Conservation (phyloP, 345 rosid species). For the Citrus maxima region DNA sequence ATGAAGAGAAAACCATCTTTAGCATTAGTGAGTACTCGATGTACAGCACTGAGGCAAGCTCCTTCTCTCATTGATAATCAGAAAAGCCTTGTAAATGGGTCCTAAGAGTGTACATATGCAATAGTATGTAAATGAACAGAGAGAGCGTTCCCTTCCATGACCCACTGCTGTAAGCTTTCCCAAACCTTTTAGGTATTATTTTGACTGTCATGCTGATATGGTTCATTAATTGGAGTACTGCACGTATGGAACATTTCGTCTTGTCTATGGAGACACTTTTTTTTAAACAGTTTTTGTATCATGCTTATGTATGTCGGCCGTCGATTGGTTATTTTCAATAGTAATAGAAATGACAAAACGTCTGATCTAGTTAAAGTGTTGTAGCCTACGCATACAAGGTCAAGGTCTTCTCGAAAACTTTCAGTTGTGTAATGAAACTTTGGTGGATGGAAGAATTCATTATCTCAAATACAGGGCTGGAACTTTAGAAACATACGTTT, state of each 20-base stretch:
- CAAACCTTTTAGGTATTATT: not conserved
- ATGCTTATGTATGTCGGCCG: not conserved
- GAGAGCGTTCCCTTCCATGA: not conserved
- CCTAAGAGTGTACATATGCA: conserved; percentile 11
- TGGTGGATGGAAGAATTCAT: not conserved
- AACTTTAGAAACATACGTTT: too few species aligned
- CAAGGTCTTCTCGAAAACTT: not conserved
- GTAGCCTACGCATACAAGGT: not conserved
- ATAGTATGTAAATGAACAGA: conserved; percentile 7
- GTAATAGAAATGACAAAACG: not conserved
- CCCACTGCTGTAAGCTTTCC: not conserved
- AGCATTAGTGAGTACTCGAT: conserved; percentile 51
- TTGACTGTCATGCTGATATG: not conserved
- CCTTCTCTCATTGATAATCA: conserved; percentile 32
- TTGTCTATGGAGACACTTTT: too few species aligned
- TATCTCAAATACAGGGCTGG: not conserved
- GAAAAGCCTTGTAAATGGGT: conserved; percentile 8
- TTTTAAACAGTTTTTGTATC: not conserved
- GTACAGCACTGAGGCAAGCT: conserved; percentile 59
- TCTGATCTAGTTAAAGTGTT: not conserved
- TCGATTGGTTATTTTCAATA: not conserved
- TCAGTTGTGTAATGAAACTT: not conserved
- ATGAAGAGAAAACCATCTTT: conserved; percentile 66
- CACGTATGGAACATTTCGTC: not conserved
- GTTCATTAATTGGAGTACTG: conserved; percentile 3